A percentile compares a stretch with the other conserved stretches of the same genome.
Conservation (phyloP, 352 stramenopile genomes). For the Achlya hypogyna region DNA sequence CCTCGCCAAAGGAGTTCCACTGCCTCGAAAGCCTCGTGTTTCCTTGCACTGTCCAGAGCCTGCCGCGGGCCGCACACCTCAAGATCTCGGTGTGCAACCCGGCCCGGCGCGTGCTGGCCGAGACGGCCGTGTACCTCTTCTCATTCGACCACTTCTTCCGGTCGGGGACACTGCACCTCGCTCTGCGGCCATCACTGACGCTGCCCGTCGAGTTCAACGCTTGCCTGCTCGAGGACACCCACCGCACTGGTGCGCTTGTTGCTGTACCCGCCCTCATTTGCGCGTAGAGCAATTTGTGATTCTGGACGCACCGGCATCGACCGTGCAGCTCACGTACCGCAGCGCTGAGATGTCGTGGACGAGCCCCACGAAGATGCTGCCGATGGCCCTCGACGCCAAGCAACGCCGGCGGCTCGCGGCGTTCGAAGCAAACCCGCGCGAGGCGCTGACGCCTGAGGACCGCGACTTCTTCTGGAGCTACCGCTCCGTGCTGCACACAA, state of each 20-base stretch:
- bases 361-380: neutral
- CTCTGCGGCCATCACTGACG: neutral
- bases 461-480: constrained; percentile 59
- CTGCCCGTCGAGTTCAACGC: constrained; percentile 12
- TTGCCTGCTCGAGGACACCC: neutral
- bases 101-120: neutral
- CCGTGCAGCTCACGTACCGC: constrained; percentile 12
- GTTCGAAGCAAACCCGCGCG: constrained; percentile 54
- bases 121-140: neutral
- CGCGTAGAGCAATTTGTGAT: constrained; percentile 3
- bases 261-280: neutral
- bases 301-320: neutral
- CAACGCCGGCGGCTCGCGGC: constrained; percentile 37
- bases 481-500: constrained; percentile 40
- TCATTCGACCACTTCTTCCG: constrained; percentile 17
- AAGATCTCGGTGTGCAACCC: neutral
- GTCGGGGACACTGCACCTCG: neutral
- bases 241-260: neutral
- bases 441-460: constrained; percentile 48
- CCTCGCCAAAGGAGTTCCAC: neutral
- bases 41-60: constrained; percentile 3
- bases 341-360: neutral
- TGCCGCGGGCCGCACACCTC: constrained; percentile 10
- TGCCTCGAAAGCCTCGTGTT: neutral
- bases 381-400: neutral